Evolutionary conservation across 2,329 filamentous ascomycete genomes (phyloP), one percentile per base, ranked within the genome.

Genomic region (Fusarium buharicum): DNA sequence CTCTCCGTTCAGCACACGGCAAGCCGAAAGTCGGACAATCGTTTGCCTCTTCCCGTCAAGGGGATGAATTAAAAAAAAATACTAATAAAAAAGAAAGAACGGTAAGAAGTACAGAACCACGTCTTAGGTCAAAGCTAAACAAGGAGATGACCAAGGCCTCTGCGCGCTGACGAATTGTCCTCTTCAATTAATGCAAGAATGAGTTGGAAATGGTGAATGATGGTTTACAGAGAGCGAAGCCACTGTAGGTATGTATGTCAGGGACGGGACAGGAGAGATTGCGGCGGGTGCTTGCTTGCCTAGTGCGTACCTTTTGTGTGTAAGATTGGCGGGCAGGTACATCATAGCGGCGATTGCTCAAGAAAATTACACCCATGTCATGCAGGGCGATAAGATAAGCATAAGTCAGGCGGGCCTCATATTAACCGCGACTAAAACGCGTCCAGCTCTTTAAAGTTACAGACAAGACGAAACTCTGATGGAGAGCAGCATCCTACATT

Each of bases 311-410:
- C 62, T 40, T 31, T 12, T 12, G 38, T n/a, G 43, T 36, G 34
- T 41, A 49, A 40, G 55, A 55, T 59, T 59, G 49, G 62, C 34
- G 30, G 51, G 36, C 13, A 50, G 38, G 33, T 58, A 62, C 56
- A 40, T 59, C 27, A 47, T 33, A 27, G 28, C 36, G 43, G 43
- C 34, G 27, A 28, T 22, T 20, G 40, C 17, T 38, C 37, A 37
- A 40, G 37, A 64, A 65, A 64, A 61, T 49, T 31, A 31, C 38
- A 46, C 44, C 49, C 56, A 37, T 49, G 50, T 33, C 47, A 64
- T 62, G 57, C 62, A 66, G 31, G 41, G 22, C 58, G 62, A 65
- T 66, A 66, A 66, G 62, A 65, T 66, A 66, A 65, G 53, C 33
- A 18, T 43, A 16, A 18, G 13, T 9, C 17, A 39, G 13, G 13